Conservation (phyloP, 2,329 filamentous ascomycete genomes). For the Microdochium bolleyi region DNA sequence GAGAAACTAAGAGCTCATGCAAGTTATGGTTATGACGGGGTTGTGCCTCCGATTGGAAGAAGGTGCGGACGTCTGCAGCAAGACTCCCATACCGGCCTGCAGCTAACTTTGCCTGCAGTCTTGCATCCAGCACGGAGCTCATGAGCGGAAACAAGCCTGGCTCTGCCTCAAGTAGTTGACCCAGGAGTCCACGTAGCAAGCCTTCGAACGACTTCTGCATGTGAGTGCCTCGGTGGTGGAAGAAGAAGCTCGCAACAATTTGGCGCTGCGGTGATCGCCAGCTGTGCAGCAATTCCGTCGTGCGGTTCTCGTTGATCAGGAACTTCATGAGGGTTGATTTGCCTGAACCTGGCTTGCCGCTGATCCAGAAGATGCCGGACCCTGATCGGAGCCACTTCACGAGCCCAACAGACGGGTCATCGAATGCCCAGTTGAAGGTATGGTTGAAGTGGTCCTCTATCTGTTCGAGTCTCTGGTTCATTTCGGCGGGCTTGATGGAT, state of each 20-base stretch:
- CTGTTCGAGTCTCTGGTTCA: constrained; percentile 3
- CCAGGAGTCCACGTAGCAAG: not conserved
- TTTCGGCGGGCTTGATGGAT: constrained; percentile 1
- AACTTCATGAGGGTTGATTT: constrained; percentile 15
- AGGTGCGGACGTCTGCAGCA: not conserved
- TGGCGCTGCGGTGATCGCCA: not conserved
- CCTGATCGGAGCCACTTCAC: constrained; percentile 6
- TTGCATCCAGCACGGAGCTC: not conserved
- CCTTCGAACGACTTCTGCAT: not conserved
- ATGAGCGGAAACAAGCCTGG: not conserved
- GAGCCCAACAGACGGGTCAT: constrained; percentile 1
- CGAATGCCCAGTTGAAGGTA: constrained; percentile 9
- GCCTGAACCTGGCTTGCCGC: constrained; percentile 11
- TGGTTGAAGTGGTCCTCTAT: constrained; percentile 6
- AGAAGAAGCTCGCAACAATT: constrained; percentile 6
- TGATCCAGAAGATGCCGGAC: constrained; percentile 9
- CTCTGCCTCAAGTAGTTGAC: not conserved
- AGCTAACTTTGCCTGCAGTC: not conserved
- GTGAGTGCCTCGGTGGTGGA: not conserved
- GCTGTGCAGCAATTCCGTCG: constrained; percentile 5
- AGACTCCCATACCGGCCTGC: not conserved
- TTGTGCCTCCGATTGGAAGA: not conserved
- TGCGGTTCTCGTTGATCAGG: constrained; percentile 4
- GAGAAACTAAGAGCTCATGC: not conserved
- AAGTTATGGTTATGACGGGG: not conserved